Percentiles rank a stretch among this genome's conserved stretches.
Evolutionary conservation across 139 green algal species (phyloP).

Genomic region (Micractinium conductrix): DNA sequence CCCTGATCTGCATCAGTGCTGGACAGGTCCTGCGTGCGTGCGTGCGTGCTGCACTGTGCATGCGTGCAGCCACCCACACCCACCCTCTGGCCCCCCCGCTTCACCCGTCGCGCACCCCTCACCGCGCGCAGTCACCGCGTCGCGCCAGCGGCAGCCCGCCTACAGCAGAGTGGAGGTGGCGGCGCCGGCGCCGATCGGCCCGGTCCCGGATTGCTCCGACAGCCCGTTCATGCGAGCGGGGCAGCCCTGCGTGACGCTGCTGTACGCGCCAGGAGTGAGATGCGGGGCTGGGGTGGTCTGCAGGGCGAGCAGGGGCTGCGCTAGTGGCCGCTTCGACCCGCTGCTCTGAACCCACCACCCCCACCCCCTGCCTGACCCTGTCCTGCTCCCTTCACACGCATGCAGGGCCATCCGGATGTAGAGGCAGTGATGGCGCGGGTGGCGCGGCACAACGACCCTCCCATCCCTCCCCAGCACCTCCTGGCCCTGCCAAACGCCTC

Average conservation of each 20-base stretch:
- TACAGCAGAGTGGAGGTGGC: conserved; percentile 4
- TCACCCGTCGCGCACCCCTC: not conserved
- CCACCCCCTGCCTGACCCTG: too few relatives aligned
- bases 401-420: conserved; percentile 28
- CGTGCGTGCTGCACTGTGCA: too few relatives aligned
- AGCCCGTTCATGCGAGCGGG: conserved; percentile 56
- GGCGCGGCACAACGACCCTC: conserved; percentile 33
- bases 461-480: conserved; percentile 30
- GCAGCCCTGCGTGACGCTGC: conserved; percentile 44
- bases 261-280: conserved; percentile 42
- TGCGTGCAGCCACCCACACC: too few relatives aligned
- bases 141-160: conserved; percentile 25
- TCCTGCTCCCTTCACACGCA: too few relatives aligned
- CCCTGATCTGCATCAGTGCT: not conserved
- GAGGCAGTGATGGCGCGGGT: conserved; percentile 43
- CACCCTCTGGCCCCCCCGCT: not conserved
- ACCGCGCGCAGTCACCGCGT: conserved; percentile 29
- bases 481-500: conserved; percentile 32
- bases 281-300: not conserved
- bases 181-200: not conserved
- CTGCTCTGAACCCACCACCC: too few relatives aligned
- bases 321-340: too few relatives aligned
- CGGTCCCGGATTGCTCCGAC: conserved; percentile 47
- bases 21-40: too few relatives aligned
- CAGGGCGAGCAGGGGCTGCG: too few relatives aligned